A percentile compares a stretch with the other conserved stretches of the same genome.
Conservation (phyloP, 331 rosid genomes). For the Quercus phellos region DNA sequence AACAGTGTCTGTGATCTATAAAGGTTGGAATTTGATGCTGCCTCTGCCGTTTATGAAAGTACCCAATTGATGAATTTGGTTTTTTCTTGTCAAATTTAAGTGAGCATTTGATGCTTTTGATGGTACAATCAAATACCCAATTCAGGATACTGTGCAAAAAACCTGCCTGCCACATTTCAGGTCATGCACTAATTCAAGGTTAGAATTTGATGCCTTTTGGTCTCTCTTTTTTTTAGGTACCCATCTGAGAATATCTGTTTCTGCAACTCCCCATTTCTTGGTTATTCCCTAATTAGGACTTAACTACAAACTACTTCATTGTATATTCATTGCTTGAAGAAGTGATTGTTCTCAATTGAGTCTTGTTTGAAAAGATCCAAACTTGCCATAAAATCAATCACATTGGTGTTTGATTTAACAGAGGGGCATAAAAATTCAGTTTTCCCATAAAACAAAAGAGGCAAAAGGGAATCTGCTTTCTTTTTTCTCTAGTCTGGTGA, state of each 20-base stretch:
- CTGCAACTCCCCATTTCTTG: conserved; percentile 22
- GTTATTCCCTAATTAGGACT: conserved; percentile 12
- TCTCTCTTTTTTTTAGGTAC: conserved; percentile 41
- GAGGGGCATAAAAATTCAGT: conserved; percentile 35
- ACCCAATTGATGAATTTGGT: conserved; percentile 44
- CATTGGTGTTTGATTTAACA: conserved; percentile 29
- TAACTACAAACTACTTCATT: background rate
- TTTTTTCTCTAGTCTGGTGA: conserved; percentile 55
- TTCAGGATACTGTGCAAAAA: conserved; percentile 29
- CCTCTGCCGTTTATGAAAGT: conserved; percentile 39
- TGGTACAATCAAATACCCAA: conserved; percentile 19
- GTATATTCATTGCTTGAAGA: conserved; percentile 17
- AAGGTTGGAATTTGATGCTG: conserved; percentile 50
- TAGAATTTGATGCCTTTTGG: conserved; percentile 45
- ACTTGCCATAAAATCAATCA: conserved; percentile 29
- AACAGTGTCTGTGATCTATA: conserved; percentile 46
- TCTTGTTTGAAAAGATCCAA: conserved; percentile 25
- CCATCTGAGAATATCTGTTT: conserved; percentile 39
- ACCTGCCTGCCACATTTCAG: conserved; percentile 34
- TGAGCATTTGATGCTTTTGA: conserved; percentile 43
- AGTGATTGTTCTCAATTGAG: conserved; percentile 20
- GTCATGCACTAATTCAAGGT: conserved; percentile 37
- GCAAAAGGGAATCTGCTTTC: conserved; percentile 95
- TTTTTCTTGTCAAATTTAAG: conserved; percentile 29
- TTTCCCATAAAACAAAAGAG: conserved; percentile 40